These are phyloP conservation scores for Colletotrichum trifolii DNA, from an alignment of 2,329 filamentous ascomycete genomes.

Conservation along the genomic window DNA sequence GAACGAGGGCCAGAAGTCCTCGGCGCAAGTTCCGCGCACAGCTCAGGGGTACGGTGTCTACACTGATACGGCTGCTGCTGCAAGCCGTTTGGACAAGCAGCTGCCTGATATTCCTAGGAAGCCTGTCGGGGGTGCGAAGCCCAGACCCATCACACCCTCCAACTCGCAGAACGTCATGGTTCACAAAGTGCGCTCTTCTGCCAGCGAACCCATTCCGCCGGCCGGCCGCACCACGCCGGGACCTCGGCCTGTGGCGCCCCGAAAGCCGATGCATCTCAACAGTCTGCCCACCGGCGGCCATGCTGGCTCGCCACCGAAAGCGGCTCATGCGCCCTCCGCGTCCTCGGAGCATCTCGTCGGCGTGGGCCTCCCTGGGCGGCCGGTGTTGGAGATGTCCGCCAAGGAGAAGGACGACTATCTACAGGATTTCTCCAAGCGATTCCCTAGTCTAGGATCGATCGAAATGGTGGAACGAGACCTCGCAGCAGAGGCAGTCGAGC, in stretches of 20 bases:
- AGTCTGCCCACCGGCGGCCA: slow-evolving; percentile 59
- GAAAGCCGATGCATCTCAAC: slow-evolving; percentile 71
- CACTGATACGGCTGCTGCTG: slow-evolving; percentile 65
- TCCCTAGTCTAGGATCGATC: slow-evolving; percentile 84
- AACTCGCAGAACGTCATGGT: slow-evolving; percentile 35
- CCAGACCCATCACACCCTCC: slow-evolving; percentile 44
- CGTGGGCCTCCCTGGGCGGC: slow-evolving; percentile 59
- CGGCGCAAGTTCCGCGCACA: slow-evolving; percentile 70
- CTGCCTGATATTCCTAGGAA: slow-evolving; percentile 63
- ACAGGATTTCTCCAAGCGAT: slow-evolving; percentile 81
- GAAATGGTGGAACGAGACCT: slow-evolving; percentile 86
- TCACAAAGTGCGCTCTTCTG: slow-evolving; percentile 36
- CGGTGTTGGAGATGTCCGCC: slow-evolving; percentile 64
- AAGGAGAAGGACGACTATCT: slow-evolving; percentile 75
- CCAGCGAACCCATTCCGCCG: slow-evolving; percentile 40
- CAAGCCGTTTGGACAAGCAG: slow-evolving; percentile 51
- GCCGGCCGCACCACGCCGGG: slow-evolving; percentile 38
- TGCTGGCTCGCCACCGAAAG: slow-evolving; percentile 59
- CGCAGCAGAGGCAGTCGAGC: slow-evolving; percentile 48
- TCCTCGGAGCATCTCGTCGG: slow-evolving; percentile 54
- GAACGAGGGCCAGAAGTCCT: slow-evolving; percentile 76
- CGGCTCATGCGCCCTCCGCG: slow-evolving; percentile 38
- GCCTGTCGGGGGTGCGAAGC: slow-evolving; percentile 52
- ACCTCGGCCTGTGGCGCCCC: slow-evolving; percentile 64
- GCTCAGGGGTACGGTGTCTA: slow-evolving; percentile 92